These are phyloP conservation scores for Rhizoclosmatium globosum DNA, from an alignment of 192 early-diverging fungal species.

Conservation along the genomic window DNA sequence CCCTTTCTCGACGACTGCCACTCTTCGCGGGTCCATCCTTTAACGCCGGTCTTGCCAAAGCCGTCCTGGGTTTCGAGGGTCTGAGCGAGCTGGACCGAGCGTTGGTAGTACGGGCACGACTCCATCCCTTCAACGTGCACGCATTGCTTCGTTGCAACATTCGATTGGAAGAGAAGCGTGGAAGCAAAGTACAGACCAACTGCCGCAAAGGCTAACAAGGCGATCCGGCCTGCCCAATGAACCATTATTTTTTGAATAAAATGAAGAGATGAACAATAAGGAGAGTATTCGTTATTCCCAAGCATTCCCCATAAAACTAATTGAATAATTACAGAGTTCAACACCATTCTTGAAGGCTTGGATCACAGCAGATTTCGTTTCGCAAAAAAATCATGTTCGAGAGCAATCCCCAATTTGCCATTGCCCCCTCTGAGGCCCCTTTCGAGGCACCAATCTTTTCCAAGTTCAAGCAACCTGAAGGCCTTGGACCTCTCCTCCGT, in stretches of 20 bases:
- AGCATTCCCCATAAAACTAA: too few species aligned
- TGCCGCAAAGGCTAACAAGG: not conserved
- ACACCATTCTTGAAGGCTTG: too few species aligned
- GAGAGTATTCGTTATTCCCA: too few species aligned
- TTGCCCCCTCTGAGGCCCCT: not conserved
- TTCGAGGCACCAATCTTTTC: not conserved
- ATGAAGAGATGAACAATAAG: too few species aligned
- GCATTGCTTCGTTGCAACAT: not conserved
- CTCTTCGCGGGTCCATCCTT: conserved; percentile 1
- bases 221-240: too few species aligned
- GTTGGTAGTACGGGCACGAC: not conserved
- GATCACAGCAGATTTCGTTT: too few species aligned
- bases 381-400: not conserved
- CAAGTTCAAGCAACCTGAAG: not conserved
- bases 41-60: not conserved
- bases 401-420: not conserved
- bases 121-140: not conserved
- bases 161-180: not conserved
- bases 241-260: too few species aligned
- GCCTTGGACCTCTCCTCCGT: conserved; percentile 15
- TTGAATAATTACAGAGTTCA: too few species aligned
- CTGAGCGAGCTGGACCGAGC: not conserved
- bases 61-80: not conserved
- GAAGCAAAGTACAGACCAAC: not conserved
- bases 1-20: conserved; percentile 2